Evolutionary conservation across 1,139 yeast genomes (phyloP), one percentile per base, ranked within the genome.

Genomic region (Pichia sp.): DNA sequence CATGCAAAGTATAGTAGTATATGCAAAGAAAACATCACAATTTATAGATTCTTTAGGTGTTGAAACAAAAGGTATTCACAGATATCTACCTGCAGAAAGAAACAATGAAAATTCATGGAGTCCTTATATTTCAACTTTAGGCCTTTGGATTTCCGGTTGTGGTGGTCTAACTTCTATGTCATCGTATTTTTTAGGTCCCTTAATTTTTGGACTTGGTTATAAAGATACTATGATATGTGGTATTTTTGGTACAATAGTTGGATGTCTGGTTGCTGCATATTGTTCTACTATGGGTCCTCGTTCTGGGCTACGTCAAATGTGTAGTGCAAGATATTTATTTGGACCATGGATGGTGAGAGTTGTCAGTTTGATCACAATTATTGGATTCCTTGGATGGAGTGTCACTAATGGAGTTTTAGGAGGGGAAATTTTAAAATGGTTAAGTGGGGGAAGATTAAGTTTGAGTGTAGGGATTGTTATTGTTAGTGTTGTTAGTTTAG

Each of bases 101-200:
- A 69, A 79, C 21, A 64, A 72, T 6, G 39, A 36, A 9, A 70
- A 74, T 31, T 65, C 66, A 32, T 43, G 57, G 19, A 66, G 67
- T 34, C 80, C 78, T 44, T 68, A 79, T 37, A 41, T 80, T 7
- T 70, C 79, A 18, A 86, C 84, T 15, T 63, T 74, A 14, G 89
- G 94, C 2, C 69, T 85, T 37, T 86, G 95, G 95, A 59, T 83
- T 25, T 78, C 89, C 28, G 95, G 89, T 0, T 74, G 88, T 49
- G 93, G 94, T 42, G 89, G 95, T 1, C 65, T 86, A 26, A 80
- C 93, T 6, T 82, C 95, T 1, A 82, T 85, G 85, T 81, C 94
- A 1, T 76, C 91, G 2, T 86, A 74, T 54, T 76, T 82, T 45
- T 63, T 84, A 37, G 93, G 93, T 0, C 86, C 95, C 0, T 60